phyloP scores from a whole-genome alignment of 371 early-diverging fungal genomes.

The Zancudomyces culisetae region DNA sequence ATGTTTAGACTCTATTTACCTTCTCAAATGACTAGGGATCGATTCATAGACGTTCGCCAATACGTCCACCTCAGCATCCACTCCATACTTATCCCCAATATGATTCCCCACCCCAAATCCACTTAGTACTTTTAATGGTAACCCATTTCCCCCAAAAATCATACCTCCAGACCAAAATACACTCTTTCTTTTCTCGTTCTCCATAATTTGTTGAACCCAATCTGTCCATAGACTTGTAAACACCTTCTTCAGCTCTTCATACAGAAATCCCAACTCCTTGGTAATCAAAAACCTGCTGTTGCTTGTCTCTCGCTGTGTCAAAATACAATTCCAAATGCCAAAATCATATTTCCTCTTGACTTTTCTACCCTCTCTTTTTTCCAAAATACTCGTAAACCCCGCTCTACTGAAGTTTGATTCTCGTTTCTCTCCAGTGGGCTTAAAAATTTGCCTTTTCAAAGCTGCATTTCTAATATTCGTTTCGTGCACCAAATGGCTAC shows the following conservation, averaged over 20 bases:
- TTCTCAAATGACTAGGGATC: constrained; percentile 1
- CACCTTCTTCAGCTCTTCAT: not conserved
- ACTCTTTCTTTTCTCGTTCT: not conserved
- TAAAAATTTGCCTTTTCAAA: no score
- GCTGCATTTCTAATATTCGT: no score
- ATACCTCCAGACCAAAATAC: constrained; percentile 1
- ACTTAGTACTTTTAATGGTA: not conserved
- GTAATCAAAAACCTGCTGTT: not conserved
- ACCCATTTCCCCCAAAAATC: not conserved
- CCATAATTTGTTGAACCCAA: not conserved
- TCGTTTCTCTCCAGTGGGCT: no score
- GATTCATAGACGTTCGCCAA: not conserved
- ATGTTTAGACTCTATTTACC: not conserved
- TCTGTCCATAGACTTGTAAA: not conserved
- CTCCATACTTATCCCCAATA: not conserved
- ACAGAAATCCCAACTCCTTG: not conserved
- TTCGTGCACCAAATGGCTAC: no score
- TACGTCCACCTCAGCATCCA: not conserved
- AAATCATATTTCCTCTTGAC: no score
- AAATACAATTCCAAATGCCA: not conserved
- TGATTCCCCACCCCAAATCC: not conserved
- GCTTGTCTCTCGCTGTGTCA: not conserved
- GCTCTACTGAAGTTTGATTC: no score
- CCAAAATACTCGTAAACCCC: no score
- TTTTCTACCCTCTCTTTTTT: no score